Evolutionary conservation across 2,329 filamentous ascomycete genomes (phyloP), one percentile per base, ranked within the genome.

Genomic region (Claviceps monticola): DNA sequence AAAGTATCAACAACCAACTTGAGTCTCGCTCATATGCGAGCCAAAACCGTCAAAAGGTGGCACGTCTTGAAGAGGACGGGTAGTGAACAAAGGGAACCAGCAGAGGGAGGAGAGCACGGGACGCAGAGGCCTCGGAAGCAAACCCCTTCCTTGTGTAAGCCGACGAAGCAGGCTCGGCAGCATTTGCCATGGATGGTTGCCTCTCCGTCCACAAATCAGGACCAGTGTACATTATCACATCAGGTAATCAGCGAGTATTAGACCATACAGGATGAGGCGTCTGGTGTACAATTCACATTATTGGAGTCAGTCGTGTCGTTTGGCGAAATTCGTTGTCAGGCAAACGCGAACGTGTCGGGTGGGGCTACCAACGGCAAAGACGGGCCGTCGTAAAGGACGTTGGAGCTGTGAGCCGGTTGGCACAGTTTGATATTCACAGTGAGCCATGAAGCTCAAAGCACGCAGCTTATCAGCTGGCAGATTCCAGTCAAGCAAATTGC

Each of bases 191-290:
- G 55, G 54, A 73, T 67, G 67, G 73, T 34, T 76, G 6, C 38
- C 72, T 74, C 74, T 74, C 71, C 73, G 74, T 23, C 74, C 66
- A 64, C 70, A 66, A 68, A 65, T 63, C 29, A 1, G 29, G 29
- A 34, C 66, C 52, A 68, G 61, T 76, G 72, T 75, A 76, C 68
- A 74, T 67, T 75, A 74, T 68, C 74, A 75, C 65, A 67, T 63
- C 61, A 60, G 66, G 65, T 60, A 66, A 49, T 62, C 64, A 66
- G 66, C 66, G 66, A 69, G 67, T 68, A 71, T 70, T 73, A 73
- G 70, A 73, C 68, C 64, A 66, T 59, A 61, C 56, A 61, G 60
- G 64, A 54, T 58, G 58, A 56, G 65, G 65, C 64, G 64, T 65
- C 61, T 60, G 65, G 61, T 64, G 55, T 59, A 56, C 59, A 64